Base-by-base conservation (phyloP, 345 rosid genomes). In the Gossypium anomalum region DNA sequence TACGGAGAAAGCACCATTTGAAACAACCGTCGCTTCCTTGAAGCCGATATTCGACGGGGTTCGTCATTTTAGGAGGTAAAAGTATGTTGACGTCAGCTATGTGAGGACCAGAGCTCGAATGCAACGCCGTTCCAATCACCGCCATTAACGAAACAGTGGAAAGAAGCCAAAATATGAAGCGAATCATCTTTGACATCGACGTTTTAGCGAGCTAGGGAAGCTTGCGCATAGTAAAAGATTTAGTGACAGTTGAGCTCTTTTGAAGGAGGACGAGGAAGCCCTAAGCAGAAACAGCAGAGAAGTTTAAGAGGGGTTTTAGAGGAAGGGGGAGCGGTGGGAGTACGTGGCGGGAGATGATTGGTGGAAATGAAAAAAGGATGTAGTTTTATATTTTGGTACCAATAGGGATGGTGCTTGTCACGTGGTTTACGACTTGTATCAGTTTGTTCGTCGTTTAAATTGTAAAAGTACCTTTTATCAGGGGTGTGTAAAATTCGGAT, bases 1-100 rank as follows among this genome's bases (percentile, higher is more conserved):
- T 61, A 17, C 19, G 29, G 74, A 57, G 0, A 22, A 56, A 47
- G 59, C 38, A 90, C 98, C 98, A 94, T 86, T 88, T 90, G 85
- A 94, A 94, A 88, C 98, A 94, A 75, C 98, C 98, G 78, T 90
- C 97, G 23, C 94, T 92, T 71, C 98, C 98, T 78, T 90, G 97
- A 70, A 94, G 98, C 19, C 93, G 93, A 77, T 89, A 90, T 83
- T 92, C 94, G n/a, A 94, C 97, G 27, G 97, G 86, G 58, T 86
- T 83, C 48, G 93, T 94, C 94, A 94, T 92, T 80, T 72, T 94
- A 15, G 97, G 98, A 81, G 98, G 98, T 79, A 94, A 80, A 14
- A 94, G 88, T 67, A 94, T 82, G 85, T 94, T 94, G 70, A 94
- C 97, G 79, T 94, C 98, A 14, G 97, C 83, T 34, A 94, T 84